Evolutionary conservation across 2,329 filamentous ascomycete species (phyloP), one percentile per base, ranked within the genome.

Genomic region (Fusarium sp.): DNA sequence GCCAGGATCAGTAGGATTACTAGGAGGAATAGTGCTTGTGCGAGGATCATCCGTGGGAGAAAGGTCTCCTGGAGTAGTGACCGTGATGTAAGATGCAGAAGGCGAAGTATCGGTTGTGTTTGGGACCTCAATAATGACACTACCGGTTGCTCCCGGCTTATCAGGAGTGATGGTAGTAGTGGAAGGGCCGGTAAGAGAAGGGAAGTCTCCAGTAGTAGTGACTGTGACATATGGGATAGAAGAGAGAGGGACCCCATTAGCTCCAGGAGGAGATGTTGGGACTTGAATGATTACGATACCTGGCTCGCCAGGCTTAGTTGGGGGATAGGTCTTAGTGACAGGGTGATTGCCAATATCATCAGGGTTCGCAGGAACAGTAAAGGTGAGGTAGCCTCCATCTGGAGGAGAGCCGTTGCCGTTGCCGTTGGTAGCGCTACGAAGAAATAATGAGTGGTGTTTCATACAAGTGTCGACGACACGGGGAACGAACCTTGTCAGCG

Each of bases 21-120:
- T 13, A 1, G 38, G 54, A 3, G 54, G n/a, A 11, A 56, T 5
- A 13, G 54, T 56, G 17, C 22, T 56, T 6, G 28, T 56, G 6
- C 6, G 20, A 20, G 52, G 26, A 22, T 10, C 26, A 20, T 56
- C 36, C 14, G 52, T 56, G 1, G 36, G 52, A 11, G 52, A 17
- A 18, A 39, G 34, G 7, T n/a, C 7, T 3, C 52, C 36, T 30
- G 52, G 2, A 24, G 20, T n/a, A 11, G 54, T 56, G 28, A 32
- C 5, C 1, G 54, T 56, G 2, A 56, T 28, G 11, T 24, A 56
- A 4, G 54, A 45, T 32, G 38, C 22, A 1, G 52, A 20, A 30
- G 36, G 0, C 2, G 36, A 1, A 22, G 0, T 12, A 26, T 2
- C 1, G 0, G 22, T 17, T 2, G 38, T 24, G 38, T n/a, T 45